Evolutionary conservation across 371 early-diverging fungal species (phyloP).

Genomic region (Mycotypha africana): DNA sequence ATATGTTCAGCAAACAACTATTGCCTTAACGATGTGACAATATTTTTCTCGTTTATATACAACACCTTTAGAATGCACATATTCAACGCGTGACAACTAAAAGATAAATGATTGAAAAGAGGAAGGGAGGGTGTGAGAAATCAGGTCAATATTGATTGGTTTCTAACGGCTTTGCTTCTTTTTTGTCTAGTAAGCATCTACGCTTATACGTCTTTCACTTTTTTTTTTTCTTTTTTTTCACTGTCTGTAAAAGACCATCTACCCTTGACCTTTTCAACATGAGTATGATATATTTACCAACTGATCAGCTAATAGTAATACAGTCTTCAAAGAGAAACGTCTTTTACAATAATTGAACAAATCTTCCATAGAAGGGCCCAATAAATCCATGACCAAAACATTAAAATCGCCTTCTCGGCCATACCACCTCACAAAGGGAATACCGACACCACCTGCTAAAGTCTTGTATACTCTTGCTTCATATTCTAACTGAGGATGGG

Average conservation of each 20-base stretch:
- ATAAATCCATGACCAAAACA: conserved; percentile 96
- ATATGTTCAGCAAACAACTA: too few species aligned
- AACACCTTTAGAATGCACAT: conserved; percentile 91
- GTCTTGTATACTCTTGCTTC: conserved; percentile 94
- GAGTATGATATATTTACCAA: too few species aligned
- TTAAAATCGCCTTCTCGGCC: conserved; percentile 92
- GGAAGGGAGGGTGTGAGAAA: too few species aligned
- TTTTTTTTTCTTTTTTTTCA: conserved; percentile 1
- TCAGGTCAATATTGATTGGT: neutral
- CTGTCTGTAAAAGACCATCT: too few species aligned
- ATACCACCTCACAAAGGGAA: conserved; percentile 94
- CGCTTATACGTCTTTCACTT: conserved; percentile 1
- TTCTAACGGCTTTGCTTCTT: neutral
- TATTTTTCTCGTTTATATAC: too few species aligned
- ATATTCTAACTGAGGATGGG: conserved; percentile 96
- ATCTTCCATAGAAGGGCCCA: conserved; percentile 98
- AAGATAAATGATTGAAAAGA: too few species aligned
- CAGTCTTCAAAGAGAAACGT: conserved; percentile 97
- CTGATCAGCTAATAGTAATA: conserved; percentile 97
- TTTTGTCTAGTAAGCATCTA: neutral
- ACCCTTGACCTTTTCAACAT: too few species aligned
- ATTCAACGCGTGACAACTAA: conserved; percentile 96
- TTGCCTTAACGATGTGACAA: too few species aligned
- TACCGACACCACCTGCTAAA: conserved; percentile 94
- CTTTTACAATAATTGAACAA: conserved; percentile 98